phyloP scores from a whole-genome alignment of 2,329 filamentous ascomycete species.

The Sclerotinia sclerotiorum region DNA sequence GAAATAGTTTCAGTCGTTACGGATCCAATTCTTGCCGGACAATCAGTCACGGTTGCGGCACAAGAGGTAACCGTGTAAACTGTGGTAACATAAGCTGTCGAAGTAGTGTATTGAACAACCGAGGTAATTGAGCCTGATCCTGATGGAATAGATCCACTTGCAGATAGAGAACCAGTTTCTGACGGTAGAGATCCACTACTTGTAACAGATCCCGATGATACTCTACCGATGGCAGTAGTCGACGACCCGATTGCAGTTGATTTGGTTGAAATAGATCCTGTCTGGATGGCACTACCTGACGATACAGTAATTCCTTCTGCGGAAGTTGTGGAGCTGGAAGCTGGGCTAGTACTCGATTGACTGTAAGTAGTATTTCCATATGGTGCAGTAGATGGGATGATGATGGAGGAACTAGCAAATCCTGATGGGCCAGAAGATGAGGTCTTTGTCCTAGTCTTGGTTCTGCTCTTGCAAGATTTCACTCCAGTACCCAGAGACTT shows the following conservation, averaged over 20 bases:
- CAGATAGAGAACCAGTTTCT: neutral
- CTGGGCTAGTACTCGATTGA: neutral
- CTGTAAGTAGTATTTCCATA: constrained; percentile 20
- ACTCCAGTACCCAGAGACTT: constrained; percentile 5
- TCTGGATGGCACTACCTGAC: neutral
- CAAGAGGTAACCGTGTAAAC: constrained; percentile 54
- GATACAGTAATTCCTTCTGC: constrained; percentile 2
- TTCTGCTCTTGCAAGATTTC: neutral
- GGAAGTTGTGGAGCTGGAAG: constrained; percentile 12
- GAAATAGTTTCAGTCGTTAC: constrained; percentile 43
- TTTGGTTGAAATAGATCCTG: neutral
- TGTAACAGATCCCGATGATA: neutral
- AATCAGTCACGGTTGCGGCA: constrained; percentile 49
- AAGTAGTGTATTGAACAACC: neutral
- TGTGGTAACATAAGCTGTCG: constrained; percentile 48
- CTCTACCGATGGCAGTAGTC: neutral
- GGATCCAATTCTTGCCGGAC: constrained; percentile 44
- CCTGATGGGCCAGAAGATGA: constrained; percentile 1
- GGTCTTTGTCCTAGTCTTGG: constrained; percentile 26
- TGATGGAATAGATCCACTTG: neutral
- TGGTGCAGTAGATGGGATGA: constrained; percentile 1
- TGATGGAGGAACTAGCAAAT: neutral
- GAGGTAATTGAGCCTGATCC: neutral
- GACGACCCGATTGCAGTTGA: neutral
- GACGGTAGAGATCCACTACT: neutral